phyloP scores from a whole-genome alignment of 139 green algal genomes.

The Ettlia oleoabundans region DNA sequence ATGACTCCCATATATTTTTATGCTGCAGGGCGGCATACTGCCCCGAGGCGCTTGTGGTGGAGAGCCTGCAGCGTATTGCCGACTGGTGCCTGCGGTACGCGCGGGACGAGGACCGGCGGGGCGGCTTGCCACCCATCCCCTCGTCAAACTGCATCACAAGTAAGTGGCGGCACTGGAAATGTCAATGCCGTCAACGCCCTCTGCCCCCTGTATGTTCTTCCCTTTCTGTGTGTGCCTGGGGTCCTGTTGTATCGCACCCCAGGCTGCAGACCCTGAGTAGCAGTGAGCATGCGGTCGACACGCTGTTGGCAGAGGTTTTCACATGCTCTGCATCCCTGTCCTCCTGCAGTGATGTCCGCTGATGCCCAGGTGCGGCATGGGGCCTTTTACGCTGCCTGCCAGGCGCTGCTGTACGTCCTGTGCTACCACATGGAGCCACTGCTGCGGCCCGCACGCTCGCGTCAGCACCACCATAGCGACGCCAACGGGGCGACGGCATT shows the following conservation, averaged over 20 bases:
- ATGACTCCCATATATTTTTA: too few species aligned
- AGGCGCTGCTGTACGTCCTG: constrained; percentile 89
- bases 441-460: constrained; percentile 35
- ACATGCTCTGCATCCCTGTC: too few species aligned
- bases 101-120: constrained; percentile 43
- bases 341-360: constrained; percentile 1
- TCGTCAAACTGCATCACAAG: constrained; percentile 21
- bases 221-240: too few species aligned
- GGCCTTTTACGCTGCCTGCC: constrained; percentile 77
- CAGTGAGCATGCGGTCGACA: too few species aligned
- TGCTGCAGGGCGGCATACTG: constrained; percentile 71
- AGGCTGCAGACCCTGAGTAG: too few species aligned
- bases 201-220: too few species aligned
- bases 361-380: constrained; percentile 31
- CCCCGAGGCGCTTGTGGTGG: constrained; percentile 61
- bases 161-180: background rate
- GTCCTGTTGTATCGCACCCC: too few species aligned
- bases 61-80: constrained; percentile 46
- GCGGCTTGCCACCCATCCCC: constrained; percentile 48
- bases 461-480: background rate
- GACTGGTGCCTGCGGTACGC: constrained; percentile 53
- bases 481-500: background rate
- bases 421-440: constrained; percentile 89
- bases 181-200: too few species aligned
- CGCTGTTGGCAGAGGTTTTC: too few species aligned